Percentiles rank a stretch among this genome's conserved stretches.
Conservation (phyloP, 2,329 filamentous ascomycete species). For the Exophiala xenobiotica region DNA sequence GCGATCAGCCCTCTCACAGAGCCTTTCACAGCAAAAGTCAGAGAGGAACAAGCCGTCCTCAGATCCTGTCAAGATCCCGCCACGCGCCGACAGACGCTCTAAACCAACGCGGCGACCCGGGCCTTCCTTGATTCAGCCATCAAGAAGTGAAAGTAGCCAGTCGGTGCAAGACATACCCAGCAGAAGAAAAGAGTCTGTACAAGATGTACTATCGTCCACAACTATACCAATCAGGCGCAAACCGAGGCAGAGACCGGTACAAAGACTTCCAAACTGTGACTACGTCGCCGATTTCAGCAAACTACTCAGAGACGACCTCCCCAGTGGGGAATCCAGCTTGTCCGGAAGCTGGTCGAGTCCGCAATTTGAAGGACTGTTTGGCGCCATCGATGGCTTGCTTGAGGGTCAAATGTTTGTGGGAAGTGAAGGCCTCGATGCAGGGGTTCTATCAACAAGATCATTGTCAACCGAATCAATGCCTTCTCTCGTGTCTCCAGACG, state of each 20-base stretch:
- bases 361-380: constrained; percentile 56
- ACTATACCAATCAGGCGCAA: constrained; percentile 55
- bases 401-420: constrained; percentile 40
- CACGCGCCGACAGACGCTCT: constrained; percentile 3
- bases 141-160: not conserved
- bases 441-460: constrained; percentile 48
- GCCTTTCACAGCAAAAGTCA: constrained; percentile 10
- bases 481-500: constrained; percentile 50
- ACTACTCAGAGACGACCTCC: constrained; percentile 53
- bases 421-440: constrained; percentile 47
- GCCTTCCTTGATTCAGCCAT: constrained; percentile 14
- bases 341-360: constrained; percentile 44
- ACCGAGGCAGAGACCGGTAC: constrained; percentile 40
- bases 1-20: constrained; percentile 18
- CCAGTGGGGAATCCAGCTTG: constrained; percentile 47
- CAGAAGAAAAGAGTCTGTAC: constrained; percentile 25
- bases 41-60: constrained; percentile 10
- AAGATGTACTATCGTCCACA: constrained; percentile 55
- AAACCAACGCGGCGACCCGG: constrained; percentile 5
- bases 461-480: constrained; percentile 60
- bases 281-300: constrained; percentile 54
- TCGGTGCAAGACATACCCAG: constrained; percentile 3
- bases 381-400: constrained; percentile 50
- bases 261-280: constrained; percentile 43
- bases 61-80: constrained; percentile 23